A percentile compares a stretch with the other conserved stretches of the same genome.
Evolutionary conservation across 768 basidiomycete genomes (phyloP).

Genomic region (Pisolithus albus): DNA sequence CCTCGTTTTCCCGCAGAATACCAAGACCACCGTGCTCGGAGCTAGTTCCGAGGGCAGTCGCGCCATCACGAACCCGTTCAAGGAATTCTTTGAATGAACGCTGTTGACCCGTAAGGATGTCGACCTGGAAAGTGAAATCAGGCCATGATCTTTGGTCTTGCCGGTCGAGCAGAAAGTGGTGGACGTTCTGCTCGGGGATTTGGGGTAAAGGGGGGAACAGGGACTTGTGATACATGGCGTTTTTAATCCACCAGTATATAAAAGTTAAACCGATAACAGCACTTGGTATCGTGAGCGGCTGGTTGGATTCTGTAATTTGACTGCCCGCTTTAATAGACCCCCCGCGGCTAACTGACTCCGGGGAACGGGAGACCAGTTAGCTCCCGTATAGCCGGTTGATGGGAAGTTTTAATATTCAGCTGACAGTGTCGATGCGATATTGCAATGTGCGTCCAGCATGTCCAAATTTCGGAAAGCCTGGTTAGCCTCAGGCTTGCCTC

Average conservation of each 20-base stretch:
- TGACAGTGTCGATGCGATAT: not conserved
- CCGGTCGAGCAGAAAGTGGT: constrained; percentile 48
- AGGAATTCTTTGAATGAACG: constrained; percentile 44
- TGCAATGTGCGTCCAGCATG: not conserved
- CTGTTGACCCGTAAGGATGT: constrained; percentile 43
- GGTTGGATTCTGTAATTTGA: not conserved
- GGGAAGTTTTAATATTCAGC: not conserved
- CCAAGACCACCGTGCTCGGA: constrained; percentile 49
- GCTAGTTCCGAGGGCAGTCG: constrained; percentile 50
- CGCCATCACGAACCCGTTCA: constrained; percentile 44
- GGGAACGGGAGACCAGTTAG: not conserved
- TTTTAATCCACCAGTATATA: not conserved
- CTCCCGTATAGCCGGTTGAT: not conserved
- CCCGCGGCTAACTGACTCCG: not conserved
- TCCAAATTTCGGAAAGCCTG: not conserved
- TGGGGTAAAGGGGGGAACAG: constrained; percentile 46
- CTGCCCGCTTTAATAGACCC: not conserved
- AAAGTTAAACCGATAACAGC: not conserved
- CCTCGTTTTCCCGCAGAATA: constrained; percentile 37
- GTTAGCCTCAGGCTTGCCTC: too few relatives aligned
- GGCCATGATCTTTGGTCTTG: constrained; percentile 50
- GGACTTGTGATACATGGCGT: constrained; percentile 51
- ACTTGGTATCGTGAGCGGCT: not conserved
- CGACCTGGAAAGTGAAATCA: constrained; percentile 50
- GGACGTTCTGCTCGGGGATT: constrained; percentile 45